These are phyloP conservation scores for Huntiella bhutanensis DNA, from an alignment of 2,329 filamentous ascomycete species.

Conservation along the genomic window DNA sequence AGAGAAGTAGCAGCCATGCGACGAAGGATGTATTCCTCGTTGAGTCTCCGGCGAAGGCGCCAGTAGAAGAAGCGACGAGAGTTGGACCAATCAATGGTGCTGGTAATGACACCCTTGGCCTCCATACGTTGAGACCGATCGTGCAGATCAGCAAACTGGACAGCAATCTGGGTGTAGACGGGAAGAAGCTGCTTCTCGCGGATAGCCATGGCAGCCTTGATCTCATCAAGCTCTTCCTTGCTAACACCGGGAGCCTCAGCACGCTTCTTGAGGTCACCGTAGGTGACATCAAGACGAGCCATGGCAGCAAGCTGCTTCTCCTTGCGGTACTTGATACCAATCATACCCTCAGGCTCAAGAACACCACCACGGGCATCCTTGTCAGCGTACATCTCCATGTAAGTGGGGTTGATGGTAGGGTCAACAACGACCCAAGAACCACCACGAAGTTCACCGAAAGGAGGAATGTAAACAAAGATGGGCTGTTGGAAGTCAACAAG, in stretches of 20 bases:
- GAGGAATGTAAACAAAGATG: slow-evolving; percentile 97
- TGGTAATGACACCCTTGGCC: slow-evolving; percentile 86
- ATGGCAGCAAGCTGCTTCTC: slow-evolving; percentile 96
- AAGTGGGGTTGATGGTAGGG: slow-evolving; percentile 87
- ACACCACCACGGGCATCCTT: slow-evolving; percentile 90
- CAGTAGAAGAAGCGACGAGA: slow-evolving; percentile 98
- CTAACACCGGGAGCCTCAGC: slow-evolving; percentile 43
- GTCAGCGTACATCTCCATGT: slow-evolving; percentile 99
- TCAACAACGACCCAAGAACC: slow-evolving; percentile 99
- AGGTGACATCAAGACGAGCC: slow-evolving; percentile 74
- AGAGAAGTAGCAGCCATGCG: slow-evolving; percentile 43
- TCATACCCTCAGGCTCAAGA: slow-evolving; percentile 91
- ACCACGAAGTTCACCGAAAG: slow-evolving; percentile 88
- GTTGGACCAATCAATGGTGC: slow-evolving; percentile 67
- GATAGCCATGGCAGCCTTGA: slow-evolving; percentile 68
- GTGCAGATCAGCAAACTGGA: slow-evolving; percentile 93
- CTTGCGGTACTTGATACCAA: slow-evolving; percentile 96
- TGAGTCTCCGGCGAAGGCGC: slow-evolving; percentile 88
- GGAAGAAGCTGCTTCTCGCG: slow-evolving; percentile 81
- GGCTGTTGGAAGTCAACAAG: slow-evolving; percentile 98
- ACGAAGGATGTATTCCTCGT: slow-evolving; percentile 92
- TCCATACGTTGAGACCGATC: slow-evolving; percentile 95
- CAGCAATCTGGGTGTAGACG: slow-evolving; percentile 84
- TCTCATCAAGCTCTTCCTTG: slow-evolving; percentile 53
- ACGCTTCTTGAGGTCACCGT: slow-evolving; percentile 67